Evolutionary conservation across 768 basidiomycete species (phyloP).

Genomic region (Hydnomerulius pinastri): DNA sequence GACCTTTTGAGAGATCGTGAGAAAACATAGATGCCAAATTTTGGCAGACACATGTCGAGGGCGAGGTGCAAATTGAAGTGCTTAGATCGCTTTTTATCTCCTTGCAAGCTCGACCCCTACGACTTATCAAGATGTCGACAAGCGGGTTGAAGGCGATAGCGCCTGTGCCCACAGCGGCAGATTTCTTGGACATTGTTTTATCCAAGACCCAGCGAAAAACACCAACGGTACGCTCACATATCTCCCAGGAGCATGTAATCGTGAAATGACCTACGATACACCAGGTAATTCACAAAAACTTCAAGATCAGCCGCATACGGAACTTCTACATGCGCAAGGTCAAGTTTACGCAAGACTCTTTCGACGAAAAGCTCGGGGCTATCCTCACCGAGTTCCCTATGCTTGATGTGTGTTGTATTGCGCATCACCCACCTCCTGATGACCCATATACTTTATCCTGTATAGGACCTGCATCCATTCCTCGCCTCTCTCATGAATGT

Average conservation of each 20-base stretch:
- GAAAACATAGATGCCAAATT: constrained; percentile 13
- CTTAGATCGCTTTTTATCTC: constrained; percentile 11
- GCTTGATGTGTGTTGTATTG: constrained; percentile 73
- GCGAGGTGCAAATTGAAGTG: background rate
- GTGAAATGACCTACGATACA: constrained; percentile 1
- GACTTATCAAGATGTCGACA: constrained; percentile 58
- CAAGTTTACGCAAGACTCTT: constrained; percentile 96
- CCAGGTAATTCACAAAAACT: constrained; percentile 98
- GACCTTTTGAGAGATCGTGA: background rate
- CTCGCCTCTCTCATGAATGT: constrained; percentile 95
- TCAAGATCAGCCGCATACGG: constrained; percentile 98
- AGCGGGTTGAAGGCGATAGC: constrained; percentile 96
- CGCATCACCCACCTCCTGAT: background rate
- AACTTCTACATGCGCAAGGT: constrained; percentile 99
- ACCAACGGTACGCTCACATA: constrained; percentile 64
- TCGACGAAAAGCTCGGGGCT: constrained; percentile 91
- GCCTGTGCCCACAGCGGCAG: constrained; percentile 94
- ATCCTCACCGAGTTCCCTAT: constrained; percentile 97
- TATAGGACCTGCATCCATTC: constrained; percentile 91
- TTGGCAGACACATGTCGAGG: constrained; percentile 8
- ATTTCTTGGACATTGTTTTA: constrained; percentile 92
- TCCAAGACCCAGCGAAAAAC: constrained; percentile 97
- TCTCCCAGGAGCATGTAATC: background rate
- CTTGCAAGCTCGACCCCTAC: background rate
- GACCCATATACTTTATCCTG: constrained; percentile 6